phyloP scores from a whole-genome alignment of 2,329 filamentous ascomycete genomes.

The Sporothrix variecibatus region DNA sequence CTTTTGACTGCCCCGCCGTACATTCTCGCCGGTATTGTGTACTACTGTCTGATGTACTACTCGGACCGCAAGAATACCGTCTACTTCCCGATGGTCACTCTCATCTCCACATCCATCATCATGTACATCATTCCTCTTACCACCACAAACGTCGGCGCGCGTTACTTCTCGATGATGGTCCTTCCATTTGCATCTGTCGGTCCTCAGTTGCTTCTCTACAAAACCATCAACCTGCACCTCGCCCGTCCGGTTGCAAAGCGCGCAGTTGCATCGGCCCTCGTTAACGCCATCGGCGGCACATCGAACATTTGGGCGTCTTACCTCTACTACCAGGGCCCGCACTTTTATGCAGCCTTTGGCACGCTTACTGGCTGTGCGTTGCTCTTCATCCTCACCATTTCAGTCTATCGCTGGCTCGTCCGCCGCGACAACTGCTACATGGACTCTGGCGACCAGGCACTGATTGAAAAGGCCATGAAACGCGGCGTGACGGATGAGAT shows the following conservation, averaged over 20 bases:
- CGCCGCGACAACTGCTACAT: slow-evolving; percentile 32
- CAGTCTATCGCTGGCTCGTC: slow-evolving; percentile 32
- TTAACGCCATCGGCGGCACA: slow-evolving; percentile 43
- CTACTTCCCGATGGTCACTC: slow-evolving; percentile 41
- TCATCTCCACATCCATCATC: slow-evolving; percentile 39
- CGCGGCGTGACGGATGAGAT: slow-evolving; percentile 34
- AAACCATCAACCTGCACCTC: slow-evolving; percentile 39
- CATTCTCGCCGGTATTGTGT: slow-evolving; percentile 42
- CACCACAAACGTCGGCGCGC: slow-evolving; percentile 42
- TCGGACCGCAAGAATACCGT: slow-evolving; percentile 39
- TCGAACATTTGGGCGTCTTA: slow-evolving; percentile 43
- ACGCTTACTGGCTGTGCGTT: slow-evolving; percentile 32
- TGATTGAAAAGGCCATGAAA: slow-evolving; percentile 33
- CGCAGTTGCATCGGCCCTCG: slow-evolving; percentile 44
- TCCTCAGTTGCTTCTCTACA: slow-evolving; percentile 45
- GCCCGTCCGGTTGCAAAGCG: slow-evolving; percentile 46
- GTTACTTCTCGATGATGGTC: slow-evolving; percentile 48
- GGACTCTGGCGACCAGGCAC: slow-evolving; percentile 29
- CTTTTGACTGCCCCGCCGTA: slow-evolving; percentile 52
- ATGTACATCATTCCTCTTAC: slow-evolving; percentile 45
- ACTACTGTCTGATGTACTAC: slow-evolving; percentile 40
- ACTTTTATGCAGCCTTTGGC: slow-evolving; percentile 34
- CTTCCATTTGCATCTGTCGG: slow-evolving; percentile 44
- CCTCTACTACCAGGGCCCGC: slow-evolving; percentile 37
- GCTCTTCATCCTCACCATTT: slow-evolving; percentile 32